Evolutionary conservation across 2,329 filamentous ascomycete genomes (phyloP).

Genomic region (Cladosporium sp.): DNA sequence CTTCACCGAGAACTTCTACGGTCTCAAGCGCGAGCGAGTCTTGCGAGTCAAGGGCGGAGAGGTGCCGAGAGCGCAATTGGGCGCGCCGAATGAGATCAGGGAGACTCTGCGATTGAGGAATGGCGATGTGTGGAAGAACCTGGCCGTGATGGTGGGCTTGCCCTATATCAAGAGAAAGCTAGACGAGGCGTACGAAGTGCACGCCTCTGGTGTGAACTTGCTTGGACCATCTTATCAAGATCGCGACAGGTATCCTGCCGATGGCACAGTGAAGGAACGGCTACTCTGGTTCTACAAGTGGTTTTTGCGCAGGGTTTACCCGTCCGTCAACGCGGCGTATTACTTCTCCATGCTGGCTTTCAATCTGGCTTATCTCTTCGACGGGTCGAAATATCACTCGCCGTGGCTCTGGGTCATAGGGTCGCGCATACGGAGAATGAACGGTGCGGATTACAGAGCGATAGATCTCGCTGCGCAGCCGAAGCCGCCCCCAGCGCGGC

Average conservation of each 20-base stretch:
- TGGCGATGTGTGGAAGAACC: conserved; percentile 81
- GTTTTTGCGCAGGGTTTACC: conserved; percentile 87
- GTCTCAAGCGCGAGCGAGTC: conserved; percentile 86
- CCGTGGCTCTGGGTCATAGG: conserved; percentile 91
- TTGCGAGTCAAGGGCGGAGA: conserved; percentile 67
- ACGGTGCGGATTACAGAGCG: conserved; percentile 74
- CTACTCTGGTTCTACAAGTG: conserved; percentile 81
- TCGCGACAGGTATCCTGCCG: conserved; percentile 61
- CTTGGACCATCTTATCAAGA: conserved; percentile 56
- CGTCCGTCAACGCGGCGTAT: conserved; percentile 89
- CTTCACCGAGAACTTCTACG: conserved; percentile 99
- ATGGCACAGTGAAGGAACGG: conserved; percentile 68
- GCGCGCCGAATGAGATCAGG: conserved; percentile 68
- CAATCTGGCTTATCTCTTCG: conserved; percentile 91
- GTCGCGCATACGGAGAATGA: conserved; percentile 79
- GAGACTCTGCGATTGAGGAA: conserved; percentile 68
- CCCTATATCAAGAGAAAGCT: conserved; percentile 95
- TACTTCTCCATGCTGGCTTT: conserved; percentile 85
- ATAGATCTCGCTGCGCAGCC: conserved; percentile 62
- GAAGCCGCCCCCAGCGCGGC: conserved; percentile 28
- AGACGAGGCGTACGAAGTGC: conserved; percentile 88
- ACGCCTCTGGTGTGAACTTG: conserved; percentile 64
- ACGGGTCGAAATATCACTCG: conserved; percentile 81
- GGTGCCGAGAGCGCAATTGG: conserved; percentile 75
- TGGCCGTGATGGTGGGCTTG: conserved; percentile 79